Percentiles rank a stretch among this genome's conserved stretches.
Evolutionary conservation across 441 rosid genomes (phyloP).

Genomic region (Omphalea diandra): DNA sequence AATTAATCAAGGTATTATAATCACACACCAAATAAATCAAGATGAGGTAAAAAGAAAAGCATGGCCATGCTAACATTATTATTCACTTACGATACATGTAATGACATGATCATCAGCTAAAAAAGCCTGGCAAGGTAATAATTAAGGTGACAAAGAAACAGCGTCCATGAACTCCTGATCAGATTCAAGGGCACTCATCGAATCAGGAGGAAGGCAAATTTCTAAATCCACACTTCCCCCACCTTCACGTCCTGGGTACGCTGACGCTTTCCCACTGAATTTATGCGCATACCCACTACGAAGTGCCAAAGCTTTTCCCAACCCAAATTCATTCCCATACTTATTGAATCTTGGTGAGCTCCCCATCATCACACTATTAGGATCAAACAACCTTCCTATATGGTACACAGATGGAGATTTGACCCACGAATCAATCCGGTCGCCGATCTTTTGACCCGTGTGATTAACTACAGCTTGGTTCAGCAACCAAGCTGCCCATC

Average conservation of each 20-base stretch:
- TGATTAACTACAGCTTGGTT: constrained; percentile 51
- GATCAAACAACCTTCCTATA: constrained; percentile 40
- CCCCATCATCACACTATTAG: constrained; percentile 57
- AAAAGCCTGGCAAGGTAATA: neutral
- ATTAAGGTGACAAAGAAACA: neutral
- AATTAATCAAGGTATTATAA: no score
- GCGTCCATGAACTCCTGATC: constrained; percentile 57
- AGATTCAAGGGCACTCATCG: constrained; percentile 59
- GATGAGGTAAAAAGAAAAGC: no score
- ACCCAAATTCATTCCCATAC: constrained; percentile 66
- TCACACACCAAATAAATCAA: no score
- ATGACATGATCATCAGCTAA: neutral
- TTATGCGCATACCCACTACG: constrained; percentile 70
- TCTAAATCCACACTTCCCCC: constrained; percentile 72
- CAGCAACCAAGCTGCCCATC: constrained; percentile 64
- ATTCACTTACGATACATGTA: neutral
- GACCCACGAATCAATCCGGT: constrained; percentile 45
- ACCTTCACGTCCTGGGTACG: constrained; percentile 66
- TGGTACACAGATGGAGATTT: constrained; percentile 44
- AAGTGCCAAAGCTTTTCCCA: constrained; percentile 68
- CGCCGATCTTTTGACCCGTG: constrained; percentile 31
- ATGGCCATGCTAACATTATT: no score
- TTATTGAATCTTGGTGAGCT: constrained; percentile 78
- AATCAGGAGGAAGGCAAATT: constrained; percentile 52
- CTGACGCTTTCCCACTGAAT: constrained; percentile 65